Evolutionary conservation across 1,284 basidiomycete species (phyloP).

Genomic region (Moesziomyces sp.): DNA sequence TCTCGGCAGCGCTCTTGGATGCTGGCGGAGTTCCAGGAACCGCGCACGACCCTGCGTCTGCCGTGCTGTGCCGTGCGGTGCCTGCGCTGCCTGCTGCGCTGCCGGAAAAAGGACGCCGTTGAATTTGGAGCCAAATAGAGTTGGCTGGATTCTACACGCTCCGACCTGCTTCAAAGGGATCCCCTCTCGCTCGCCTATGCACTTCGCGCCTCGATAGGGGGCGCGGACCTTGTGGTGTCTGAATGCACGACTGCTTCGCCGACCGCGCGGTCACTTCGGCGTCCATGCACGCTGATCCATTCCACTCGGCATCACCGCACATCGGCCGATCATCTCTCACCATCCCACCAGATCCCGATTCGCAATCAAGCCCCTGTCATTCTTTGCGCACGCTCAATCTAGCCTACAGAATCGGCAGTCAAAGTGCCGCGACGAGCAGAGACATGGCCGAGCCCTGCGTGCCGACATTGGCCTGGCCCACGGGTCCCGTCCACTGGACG

Average conservation of each 20-base stretch:
- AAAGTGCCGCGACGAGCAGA: slow-evolving; percentile 15
- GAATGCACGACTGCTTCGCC: too few relatives aligned
- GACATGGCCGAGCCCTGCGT: slow-evolving; percentile 19
- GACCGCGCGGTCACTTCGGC: too few relatives aligned
- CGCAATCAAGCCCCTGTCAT: not conserved
- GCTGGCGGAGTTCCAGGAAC: not conserved
- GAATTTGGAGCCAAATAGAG: too few relatives aligned
- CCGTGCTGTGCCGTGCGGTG: not conserved
- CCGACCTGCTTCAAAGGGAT: not conserved
- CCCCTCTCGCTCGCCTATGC: not conserved
- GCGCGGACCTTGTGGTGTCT: not conserved
- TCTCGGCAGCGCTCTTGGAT: not conserved
- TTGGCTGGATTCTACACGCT: not conserved
- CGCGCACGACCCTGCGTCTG: not conserved
- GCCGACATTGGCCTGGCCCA: slow-evolving; percentile 13
- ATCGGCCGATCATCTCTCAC: not conserved
- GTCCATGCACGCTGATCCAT: not conserved
- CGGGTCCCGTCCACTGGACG: slow-evolving; percentile 21
- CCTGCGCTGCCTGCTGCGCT: too few relatives aligned
- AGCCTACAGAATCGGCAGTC: not conserved
- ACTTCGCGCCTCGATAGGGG: slow-evolving; percentile 1
- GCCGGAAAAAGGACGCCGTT: not conserved
- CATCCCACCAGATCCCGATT: not conserved
- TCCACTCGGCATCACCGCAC: too few relatives aligned
- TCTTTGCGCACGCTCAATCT: not conserved